Evolutionary conservation across 805 yeast species (phyloP).

Genomic region (Cyberlindnera veronae): DNA sequence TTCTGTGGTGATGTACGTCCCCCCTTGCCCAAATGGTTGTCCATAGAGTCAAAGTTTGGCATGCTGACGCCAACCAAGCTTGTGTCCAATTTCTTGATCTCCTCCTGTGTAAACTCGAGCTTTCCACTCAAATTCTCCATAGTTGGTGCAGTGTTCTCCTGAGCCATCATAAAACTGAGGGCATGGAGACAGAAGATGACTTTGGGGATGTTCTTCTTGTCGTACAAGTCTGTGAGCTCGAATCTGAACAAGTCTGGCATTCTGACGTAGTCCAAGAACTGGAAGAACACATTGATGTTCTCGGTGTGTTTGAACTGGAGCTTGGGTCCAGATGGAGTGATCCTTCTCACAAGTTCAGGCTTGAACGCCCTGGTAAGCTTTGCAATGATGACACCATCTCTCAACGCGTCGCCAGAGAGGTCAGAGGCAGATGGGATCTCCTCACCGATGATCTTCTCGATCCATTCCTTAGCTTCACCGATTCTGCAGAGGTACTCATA

Average conservation of each 20-base stretch:
- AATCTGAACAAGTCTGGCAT: conserved; percentile 88
- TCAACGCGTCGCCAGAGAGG: conserved; percentile 54
- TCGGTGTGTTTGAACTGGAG: conserved; percentile 89
- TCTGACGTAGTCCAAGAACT: conserved; percentile 60
- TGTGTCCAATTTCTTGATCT: conserved; percentile 61
- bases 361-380: conserved; percentile 68
- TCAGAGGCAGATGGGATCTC: conserved; percentile 53
- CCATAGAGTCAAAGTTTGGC: conserved; percentile 70
- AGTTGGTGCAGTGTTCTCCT: conserved; percentile 50
- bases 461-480: conserved; percentile 79
- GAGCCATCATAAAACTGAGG: conserved; percentile 65
- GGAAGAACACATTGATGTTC: conserved; percentile 81
- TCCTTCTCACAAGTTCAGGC: conserved; percentile 55
- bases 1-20: conserved; percentile 19
- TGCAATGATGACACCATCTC: conserved; percentile 86
- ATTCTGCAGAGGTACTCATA: conserved; percentile 81
- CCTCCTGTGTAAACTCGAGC: conserved; percentile 62
- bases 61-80: conserved; percentile 63
- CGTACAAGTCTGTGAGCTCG: conserved; percentile 90
- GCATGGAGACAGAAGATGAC: conserved; percentile 94
- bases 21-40: conserved; percentile 36
- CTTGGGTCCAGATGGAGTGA: conserved; percentile 50
- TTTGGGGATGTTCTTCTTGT: conserved; percentile 86
- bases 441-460: conserved; percentile 59
- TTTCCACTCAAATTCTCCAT: conserved; percentile 62